Conservation (phyloP, 1,284 basidiomycete genomes). For the Apiotrichum akiyoshidainum region DNA sequence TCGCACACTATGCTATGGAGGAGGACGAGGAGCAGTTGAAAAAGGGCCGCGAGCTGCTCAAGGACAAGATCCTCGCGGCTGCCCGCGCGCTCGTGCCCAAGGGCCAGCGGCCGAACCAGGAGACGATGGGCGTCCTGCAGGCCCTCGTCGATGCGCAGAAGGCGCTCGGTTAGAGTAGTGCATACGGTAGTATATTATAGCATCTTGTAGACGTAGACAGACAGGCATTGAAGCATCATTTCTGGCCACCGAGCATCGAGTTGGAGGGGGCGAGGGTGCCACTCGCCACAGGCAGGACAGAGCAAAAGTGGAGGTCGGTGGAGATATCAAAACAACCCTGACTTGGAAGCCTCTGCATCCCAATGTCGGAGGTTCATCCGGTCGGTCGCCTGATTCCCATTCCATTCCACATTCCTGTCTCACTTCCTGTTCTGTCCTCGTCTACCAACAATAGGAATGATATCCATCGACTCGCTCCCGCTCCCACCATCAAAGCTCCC, state of each 20-base stretch:
- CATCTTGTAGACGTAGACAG: too few relatives aligned
- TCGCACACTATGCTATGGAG: conserved; percentile 51
- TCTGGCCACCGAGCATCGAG: background rate
- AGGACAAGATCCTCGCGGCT: conserved; percentile 1
- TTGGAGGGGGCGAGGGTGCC: background rate
- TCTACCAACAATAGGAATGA: background rate
- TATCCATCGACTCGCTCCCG: conserved; percentile 9
- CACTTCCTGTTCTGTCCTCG: background rate
- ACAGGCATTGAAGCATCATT: too few relatives aligned
- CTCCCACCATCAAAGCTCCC: conserved; percentile 13
- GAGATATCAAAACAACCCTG: background rate
- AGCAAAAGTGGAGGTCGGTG: conserved; percentile 2
- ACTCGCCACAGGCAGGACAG: too few relatives aligned
- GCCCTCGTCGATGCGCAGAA: conserved; percentile 2
- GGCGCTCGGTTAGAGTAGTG: background rate
- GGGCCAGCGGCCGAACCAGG: background rate
- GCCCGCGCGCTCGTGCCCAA: conserved; percentile 6
- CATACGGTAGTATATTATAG: too few relatives aligned
- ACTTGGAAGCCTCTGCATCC: background rate
- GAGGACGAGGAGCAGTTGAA: conserved; percentile 1
- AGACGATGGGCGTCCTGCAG: background rate
- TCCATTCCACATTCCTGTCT: too few relatives aligned
- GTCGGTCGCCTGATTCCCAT: too few relatives aligned
- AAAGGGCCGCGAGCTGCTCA: background rate
- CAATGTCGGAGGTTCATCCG: background rate